Evolutionary conservation across 1,284 basidiomycete genomes (phyloP).

Genomic region (Austroboletus niveus): DNA sequence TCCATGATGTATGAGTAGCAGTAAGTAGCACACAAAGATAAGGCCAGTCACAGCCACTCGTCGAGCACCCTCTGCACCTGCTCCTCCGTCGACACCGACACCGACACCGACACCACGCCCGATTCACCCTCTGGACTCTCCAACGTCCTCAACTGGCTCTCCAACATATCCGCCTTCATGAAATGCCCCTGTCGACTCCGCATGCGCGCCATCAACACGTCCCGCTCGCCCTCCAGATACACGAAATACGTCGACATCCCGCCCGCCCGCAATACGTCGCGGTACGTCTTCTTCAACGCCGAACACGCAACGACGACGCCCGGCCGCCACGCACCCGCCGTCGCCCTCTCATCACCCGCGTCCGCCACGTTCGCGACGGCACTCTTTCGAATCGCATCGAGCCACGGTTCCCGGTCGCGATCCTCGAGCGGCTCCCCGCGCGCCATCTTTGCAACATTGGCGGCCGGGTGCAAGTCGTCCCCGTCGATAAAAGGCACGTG

Average conservation of each 20-base stretch:
- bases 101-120: slow-evolving; percentile 65
- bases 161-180: slow-evolving; percentile 88
- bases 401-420: slow-evolving; percentile 85
- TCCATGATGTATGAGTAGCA: slow-evolving; percentile 26
- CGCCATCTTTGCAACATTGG: slow-evolving; percentile 90
- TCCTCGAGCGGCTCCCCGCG: slow-evolving; percentile 78
- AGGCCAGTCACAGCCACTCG: background rate
- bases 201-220: slow-evolving; percentile 72
- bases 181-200: slow-evolving; percentile 75
- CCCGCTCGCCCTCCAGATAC: slow-evolving; percentile 71
- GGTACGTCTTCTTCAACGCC: slow-evolving; percentile 80
- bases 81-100: slow-evolving; percentile 54
- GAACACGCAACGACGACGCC: slow-evolving; percentile 85
- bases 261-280: slow-evolving; percentile 61
- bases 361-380: slow-evolving; percentile 53
- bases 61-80: slow-evolving; percentile 42
- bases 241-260: slow-evolving; percentile 73
- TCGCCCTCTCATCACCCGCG: slow-evolving; percentile 30
- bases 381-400: slow-evolving; percentile 67
- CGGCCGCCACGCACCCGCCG: background rate
- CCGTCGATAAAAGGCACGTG: slow-evolving; percentile 83
- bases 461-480: slow-evolving; percentile 81
- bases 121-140: slow-evolving; percentile 74
- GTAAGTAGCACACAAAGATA: no score
- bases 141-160: slow-evolving; percentile 78